These are phyloP conservation scores for Fusarium praegraminearum DNA, from an alignment of 2,329 filamentous ascomycete species.

Conservation along the genomic window DNA sequence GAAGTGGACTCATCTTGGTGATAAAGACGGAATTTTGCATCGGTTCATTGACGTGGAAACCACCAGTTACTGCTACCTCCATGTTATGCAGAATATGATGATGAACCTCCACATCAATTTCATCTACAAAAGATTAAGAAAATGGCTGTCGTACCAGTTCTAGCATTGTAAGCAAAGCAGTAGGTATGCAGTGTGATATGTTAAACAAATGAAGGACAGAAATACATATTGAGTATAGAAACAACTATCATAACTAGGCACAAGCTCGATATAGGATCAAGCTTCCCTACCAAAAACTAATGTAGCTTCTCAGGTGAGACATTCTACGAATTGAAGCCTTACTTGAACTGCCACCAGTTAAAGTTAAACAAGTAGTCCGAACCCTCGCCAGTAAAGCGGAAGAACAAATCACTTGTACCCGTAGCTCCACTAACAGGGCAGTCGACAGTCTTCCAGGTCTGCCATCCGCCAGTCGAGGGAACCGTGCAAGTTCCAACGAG, in stretches of 20 bases:
- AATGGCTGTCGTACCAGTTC: too few species aligned
- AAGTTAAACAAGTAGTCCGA: constrained; percentile 11
- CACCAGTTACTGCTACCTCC: fast-evolving
- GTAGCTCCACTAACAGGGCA: constrained; percentile 10
- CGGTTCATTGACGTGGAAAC: not conserved
- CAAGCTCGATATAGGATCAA: not conserved
- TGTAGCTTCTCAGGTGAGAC: not conserved
- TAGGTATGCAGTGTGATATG: too few species aligned
- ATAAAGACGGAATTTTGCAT: too few species aligned
- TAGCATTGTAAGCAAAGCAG: too few species aligned
- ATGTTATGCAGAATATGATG: not conserved
- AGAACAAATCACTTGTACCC: constrained; percentile 1
- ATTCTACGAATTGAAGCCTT: not conserved
- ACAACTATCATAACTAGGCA: too few species aligned
- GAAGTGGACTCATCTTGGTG: too few species aligned
- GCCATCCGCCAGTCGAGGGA: constrained; percentile 4
- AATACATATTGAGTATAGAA: too few species aligned
- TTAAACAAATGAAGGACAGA: too few species aligned
- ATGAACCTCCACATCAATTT: too few species aligned
- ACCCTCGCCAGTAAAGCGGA: not conserved
- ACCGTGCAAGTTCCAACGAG: constrained; percentile 21
- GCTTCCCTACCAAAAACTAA: not conserved
- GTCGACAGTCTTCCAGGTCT: not conserved
- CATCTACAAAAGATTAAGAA: too few species aligned
- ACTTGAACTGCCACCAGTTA: constrained; percentile 23